Percentiles rank a stretch among this genome's conserved stretches.
Conservation (phyloP, 2,329 filamentous ascomycete genomes). For the Diaporthe ilicicola region DNA sequence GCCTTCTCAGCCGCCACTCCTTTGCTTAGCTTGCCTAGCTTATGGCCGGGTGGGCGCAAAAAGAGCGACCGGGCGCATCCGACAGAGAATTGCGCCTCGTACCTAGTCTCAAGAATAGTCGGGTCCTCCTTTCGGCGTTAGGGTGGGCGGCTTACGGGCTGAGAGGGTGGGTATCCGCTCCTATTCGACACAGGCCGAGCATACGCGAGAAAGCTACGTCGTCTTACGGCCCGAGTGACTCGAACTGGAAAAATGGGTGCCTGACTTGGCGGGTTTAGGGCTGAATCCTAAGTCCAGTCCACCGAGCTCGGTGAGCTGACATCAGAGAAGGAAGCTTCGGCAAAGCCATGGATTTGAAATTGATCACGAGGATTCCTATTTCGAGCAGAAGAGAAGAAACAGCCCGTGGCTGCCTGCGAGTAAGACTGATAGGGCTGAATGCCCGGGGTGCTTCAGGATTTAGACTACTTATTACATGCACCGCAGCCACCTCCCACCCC, state of each 20-base stretch:
- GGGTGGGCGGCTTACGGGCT: constrained; percentile 23
- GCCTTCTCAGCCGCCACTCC: constrained; percentile 2
- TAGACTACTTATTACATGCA: constrained; percentile 21
- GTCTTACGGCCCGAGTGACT: constrained; percentile 25
- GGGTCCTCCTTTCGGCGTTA: constrained; percentile 16
- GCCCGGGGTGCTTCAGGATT: constrained; percentile 9
- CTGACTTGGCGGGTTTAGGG: constrained; percentile 25
- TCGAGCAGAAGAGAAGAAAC: neutral
- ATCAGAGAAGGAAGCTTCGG: constrained; percentile 26
- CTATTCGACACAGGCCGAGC: constrained; percentile 4
- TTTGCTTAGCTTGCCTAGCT: too few species aligned
- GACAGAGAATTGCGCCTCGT: neutral
- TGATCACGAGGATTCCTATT: constrained; percentile 19
- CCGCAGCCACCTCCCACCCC: constrained; percentile 5
- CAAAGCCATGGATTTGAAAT: constrained; percentile 6
- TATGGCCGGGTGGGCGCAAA: constrained; percentile 14
- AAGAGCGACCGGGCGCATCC: constrained; percentile 8
- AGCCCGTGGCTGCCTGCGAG: constrained; percentile 21
- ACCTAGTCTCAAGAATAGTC: constrained; percentile 17
- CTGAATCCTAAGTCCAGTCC: constrained; percentile 21
- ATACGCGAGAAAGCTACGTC: constrained; percentile 1
- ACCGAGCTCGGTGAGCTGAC: constrained; percentile 23
- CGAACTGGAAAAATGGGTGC: constrained; percentile 13
- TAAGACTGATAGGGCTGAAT: constrained; percentile 22
- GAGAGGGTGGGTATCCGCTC: constrained; percentile 18